Evolutionary conservation across 2,329 filamentous ascomycete genomes (phyloP).

Genomic region (Fusarium bactridioides): DNA sequence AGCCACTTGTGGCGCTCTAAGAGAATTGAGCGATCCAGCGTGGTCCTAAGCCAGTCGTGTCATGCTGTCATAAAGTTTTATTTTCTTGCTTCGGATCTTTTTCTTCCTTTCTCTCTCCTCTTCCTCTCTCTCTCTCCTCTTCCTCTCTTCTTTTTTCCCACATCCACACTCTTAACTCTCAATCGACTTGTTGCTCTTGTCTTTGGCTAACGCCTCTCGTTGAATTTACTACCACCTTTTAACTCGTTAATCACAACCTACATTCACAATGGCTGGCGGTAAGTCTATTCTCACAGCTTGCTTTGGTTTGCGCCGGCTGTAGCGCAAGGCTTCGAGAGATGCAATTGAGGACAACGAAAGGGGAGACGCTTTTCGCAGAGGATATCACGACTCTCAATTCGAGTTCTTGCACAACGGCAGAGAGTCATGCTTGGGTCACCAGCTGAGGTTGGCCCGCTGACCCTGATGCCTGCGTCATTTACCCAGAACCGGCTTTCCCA

Average conservation of each 20-base stretch:
- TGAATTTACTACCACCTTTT: slow-evolving; percentile 22
- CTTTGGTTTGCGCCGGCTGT: slow-evolving; percentile 15
- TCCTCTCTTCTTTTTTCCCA: slow-evolving; percentile 20
- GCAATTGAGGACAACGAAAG: slow-evolving; percentile 31
- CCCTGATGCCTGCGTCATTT: slow-evolving; percentile 47
- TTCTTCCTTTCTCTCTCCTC: slow-evolving; percentile 35
- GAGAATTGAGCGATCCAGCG: slow-evolving; percentile 16
- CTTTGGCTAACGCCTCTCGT: slow-evolving; percentile 31
- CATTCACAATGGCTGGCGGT: slow-evolving; percentile 56
- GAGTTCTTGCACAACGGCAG: not conserved
- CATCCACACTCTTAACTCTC: slow-evolving; percentile 23
- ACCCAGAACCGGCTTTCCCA: slow-evolving; percentile 29
- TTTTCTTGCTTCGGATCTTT: slow-evolving; percentile 38
- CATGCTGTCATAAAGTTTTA: slow-evolving; percentile 55
- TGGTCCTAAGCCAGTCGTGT: slow-evolving; percentile 27
- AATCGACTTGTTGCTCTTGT: slow-evolving; percentile 13
- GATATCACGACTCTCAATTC: slow-evolving; percentile 7
- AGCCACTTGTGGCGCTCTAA: slow-evolving; percentile 34
- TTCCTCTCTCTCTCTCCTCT: slow-evolving; percentile 34
- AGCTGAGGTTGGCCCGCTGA: slow-evolving; percentile 10
- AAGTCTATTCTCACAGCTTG: slow-evolving; percentile 42
- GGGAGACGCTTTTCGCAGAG: not conserved
- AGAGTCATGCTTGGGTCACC: not conserved
- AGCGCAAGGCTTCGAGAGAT: slow-evolving; percentile 5
- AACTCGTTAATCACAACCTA: slow-evolving; percentile 32